Percentiles rank a stretch among this genome's conserved stretches.
phyloP scores from a whole-genome alignment of 2,329 filamentous ascomycete species.

The Cephalotrichum gorgonifer region DNA sequence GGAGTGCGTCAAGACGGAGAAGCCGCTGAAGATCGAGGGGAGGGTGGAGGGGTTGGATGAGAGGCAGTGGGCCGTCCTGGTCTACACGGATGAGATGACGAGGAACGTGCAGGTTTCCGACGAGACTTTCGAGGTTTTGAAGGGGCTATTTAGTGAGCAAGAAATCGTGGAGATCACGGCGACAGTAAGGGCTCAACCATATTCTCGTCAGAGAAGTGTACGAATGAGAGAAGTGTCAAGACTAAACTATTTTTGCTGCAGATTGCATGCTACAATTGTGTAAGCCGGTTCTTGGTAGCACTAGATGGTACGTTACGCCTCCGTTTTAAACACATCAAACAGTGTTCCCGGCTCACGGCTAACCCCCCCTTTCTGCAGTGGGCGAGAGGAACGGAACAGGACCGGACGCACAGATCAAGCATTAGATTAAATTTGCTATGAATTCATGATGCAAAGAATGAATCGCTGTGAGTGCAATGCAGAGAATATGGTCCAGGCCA shows the following conservation, averaged over 20 bases:
- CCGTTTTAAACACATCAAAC: neutral
- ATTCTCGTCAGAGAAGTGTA: neutral
- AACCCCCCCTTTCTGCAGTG: slow-evolving; percentile 33
- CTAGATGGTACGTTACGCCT: slow-evolving; percentile 52
- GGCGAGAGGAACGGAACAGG: slow-evolving; percentile 46
- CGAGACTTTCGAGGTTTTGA: slow-evolving; percentile 54
- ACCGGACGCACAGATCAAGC: slow-evolving; percentile 16
- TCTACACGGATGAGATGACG: slow-evolving; percentile 80
- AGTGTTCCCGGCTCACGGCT: neutral
- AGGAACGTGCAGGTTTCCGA: slow-evolving; percentile 59
- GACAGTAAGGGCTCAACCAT: slow-evolving; percentile 52
- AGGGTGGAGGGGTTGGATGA: slow-evolving; percentile 15
- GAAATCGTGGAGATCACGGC: slow-evolving; percentile 76
- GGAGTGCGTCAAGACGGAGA: slow-evolving; percentile 27
- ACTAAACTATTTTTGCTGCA: slow-evolving; percentile 12
- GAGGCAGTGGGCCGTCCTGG: slow-evolving; percentile 57
- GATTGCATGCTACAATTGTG: slow-evolving; percentile 72
- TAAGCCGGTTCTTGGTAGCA: slow-evolving; percentile 74
- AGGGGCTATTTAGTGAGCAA: slow-evolving; percentile 50
- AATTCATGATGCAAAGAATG: neutral
- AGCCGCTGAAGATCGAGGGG: slow-evolving; percentile 7
- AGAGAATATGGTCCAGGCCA: neutral
- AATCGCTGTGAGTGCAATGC: neutral
- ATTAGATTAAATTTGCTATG: neutral
- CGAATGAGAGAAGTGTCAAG: too few species aligned